Base-by-base conservation (phyloP, 75 land plant species). In the Pinus taeda region DNA sequence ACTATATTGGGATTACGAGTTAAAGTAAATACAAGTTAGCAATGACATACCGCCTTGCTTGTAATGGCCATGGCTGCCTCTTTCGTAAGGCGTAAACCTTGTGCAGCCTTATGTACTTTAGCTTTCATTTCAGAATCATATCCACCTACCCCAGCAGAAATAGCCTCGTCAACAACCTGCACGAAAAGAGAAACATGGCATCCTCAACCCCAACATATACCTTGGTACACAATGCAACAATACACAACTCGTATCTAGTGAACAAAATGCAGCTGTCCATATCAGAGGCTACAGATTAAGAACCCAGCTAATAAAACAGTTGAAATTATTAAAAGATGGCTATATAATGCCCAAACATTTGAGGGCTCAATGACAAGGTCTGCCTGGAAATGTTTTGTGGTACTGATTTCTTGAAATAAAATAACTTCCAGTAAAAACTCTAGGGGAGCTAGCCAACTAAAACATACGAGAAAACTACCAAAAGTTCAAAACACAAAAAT, bases 11-110 rank as follows among this genome's bases (percentile, higher is more conserved):
- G 20, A 17, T 56, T 57, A 26, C 59, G 26, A 17, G 36, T 57
- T 74, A 56, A 6, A 29, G 1, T 3, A 49, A 17, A 12, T 17
- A 21, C 22, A 24, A 49, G 65, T 33, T n/a, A 76, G 17, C 17
- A n/a, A 15, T 9, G 20, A 79, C 89, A 72, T 80, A 94, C 99
- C 57, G 93, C 92, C 65, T 89, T 92, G 81, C 93, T 82, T 66
- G 98, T 90, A 80, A 94, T 94, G 13, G 86, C 87, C 89, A 97
- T 83, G 14, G 99, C 95, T 75, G 85, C 82, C 61, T 94, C 90
- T 76, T 86, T 88, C 24, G 90, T 86, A 21, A 97, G 78, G 49
- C 99, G 90, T 77, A 97, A 85, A 59, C 98, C 99, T 79, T 73
- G 81, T 21, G 91, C 87, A 73, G 93, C 92, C 61, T 88, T 92